These are phyloP conservation scores for Amanita subjunquillea DNA, from an alignment of 768 basidiomycete genomes.

Conservation along the genomic window DNA sequence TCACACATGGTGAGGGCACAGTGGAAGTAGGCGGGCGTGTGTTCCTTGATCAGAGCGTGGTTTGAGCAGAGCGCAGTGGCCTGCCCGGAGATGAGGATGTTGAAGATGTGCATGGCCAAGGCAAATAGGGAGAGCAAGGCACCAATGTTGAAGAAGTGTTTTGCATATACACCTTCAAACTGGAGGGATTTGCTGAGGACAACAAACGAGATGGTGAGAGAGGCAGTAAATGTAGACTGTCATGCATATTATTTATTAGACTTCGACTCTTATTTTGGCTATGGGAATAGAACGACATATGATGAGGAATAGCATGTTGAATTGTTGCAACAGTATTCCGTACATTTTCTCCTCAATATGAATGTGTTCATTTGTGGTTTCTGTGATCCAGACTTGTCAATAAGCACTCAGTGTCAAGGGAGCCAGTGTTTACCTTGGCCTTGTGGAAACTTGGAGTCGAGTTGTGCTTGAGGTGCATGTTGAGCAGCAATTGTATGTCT, in stretches of 20 bases:
- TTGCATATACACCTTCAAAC: constrained; percentile 6
- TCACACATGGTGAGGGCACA: constrained; percentile 19
- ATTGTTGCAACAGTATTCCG: constrained; percentile 16
- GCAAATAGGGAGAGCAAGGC: constrained; percentile 22
- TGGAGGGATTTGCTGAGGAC: constrained; percentile 17
- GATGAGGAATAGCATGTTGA: constrained; percentile 13
- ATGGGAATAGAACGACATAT: not conserved
- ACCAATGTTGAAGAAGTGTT: constrained; percentile 17
- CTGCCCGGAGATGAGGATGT: constrained; percentile 19
- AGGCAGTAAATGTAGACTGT: constrained; percentile 23
- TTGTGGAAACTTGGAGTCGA: too few species aligned
- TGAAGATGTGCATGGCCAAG: constrained; percentile 19
- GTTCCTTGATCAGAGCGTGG: constrained; percentile 5
- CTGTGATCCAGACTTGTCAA: not conserved
- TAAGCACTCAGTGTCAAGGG: too few species aligned
- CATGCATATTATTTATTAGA: not conserved
- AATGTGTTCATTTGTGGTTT: not conserved
- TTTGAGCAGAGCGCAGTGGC: constrained; percentile 16
- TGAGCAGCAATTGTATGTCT: too few species aligned
- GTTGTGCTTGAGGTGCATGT: too few species aligned
- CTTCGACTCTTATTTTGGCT: not conserved
- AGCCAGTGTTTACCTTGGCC: not conserved
- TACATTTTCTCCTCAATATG: constrained; percentile 6
- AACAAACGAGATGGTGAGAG: constrained; percentile 18
- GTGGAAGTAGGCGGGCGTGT: constrained; percentile 15